These are phyloP conservation scores for Botrytis sinoallii DNA, from an alignment of 2,329 filamentous ascomycete species.

Conservation along the genomic window DNA sequence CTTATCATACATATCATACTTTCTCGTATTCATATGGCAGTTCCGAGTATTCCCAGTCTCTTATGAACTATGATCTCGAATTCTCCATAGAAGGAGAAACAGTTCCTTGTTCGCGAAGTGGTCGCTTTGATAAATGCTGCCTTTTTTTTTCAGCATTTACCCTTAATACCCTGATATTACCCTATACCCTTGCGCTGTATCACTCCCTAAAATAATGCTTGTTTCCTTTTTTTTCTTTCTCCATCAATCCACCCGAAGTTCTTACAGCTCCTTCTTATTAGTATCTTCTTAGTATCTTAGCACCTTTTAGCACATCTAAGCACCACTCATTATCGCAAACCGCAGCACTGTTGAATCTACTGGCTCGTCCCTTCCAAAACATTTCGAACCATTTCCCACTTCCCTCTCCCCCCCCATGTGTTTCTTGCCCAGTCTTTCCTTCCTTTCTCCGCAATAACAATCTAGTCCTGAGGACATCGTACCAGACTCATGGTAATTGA, in stretches of 20 bases:
- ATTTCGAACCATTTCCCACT: not conserved
- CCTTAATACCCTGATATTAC: not conserved
- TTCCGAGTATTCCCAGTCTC: not conserved
- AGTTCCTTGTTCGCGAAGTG: not conserved
- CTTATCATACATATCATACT: not conserved
- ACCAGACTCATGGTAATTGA: not conserved
- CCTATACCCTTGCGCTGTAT: constrained; percentile 3
- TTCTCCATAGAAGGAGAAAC: not conserved
- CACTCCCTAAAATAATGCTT: constrained; percentile 7
- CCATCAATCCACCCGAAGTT: not conserved
- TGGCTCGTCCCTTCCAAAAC: not conserved
- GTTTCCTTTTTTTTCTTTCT: not conserved
- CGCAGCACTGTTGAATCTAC: not conserved
- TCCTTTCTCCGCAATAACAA: constrained; percentile 1
- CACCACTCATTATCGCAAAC: not conserved
- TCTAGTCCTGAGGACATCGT: not conserved
- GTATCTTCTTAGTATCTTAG: not conserved
- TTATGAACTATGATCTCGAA: not conserved
- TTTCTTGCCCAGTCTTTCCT: not conserved
- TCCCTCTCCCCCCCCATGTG: not conserved
- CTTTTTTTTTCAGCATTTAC: not conserved
- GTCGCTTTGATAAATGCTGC: not conserved
- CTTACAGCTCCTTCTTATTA: not conserved
- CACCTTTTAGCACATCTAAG: not conserved
- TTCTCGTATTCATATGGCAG: not conserved